These are phyloP conservation scores for Lobosporangium transversale DNA, from an alignment of 192 early-diverging fungal species.

Conservation along the genomic window DNA sequence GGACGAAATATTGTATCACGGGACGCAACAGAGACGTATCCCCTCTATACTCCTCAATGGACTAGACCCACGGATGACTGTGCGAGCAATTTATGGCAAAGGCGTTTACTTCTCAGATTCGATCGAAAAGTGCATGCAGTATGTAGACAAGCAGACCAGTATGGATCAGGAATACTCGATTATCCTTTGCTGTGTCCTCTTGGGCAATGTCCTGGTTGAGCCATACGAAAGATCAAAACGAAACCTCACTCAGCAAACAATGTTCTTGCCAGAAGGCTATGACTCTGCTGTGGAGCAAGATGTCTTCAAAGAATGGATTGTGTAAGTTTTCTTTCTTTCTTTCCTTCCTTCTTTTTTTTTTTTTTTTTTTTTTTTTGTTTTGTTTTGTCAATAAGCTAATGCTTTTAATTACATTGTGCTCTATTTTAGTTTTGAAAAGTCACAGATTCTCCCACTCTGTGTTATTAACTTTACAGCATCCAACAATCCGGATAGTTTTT, in stretches of 20 bases:
- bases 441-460: conserved; percentile 40
- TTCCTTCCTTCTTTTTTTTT: background rate
- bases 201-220: conserved; percentile 32
- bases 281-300: conserved; percentile 35
- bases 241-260: background rate
- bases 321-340: conserved; percentile 26
- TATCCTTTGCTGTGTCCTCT: conserved; percentile 32
- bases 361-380: background rate
- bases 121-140: conserved; percentile 49
- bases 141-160: conserved; percentile 22
- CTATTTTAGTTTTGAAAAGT: conserved; percentile 28
- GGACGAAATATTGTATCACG: conserved; percentile 45
- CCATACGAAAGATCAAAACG: conserved; percentile 15
- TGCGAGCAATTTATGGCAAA: conserved; percentile 40
- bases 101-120: conserved; percentile 46
- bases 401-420: background rate
- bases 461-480: conserved; percentile 43
- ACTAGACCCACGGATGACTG: conserved; percentile 34
- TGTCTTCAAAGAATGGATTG: conserved; percentile 40
- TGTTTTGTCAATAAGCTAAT: background rate
- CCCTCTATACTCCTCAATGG: conserved; percentile 35
- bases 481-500: conserved; percentile 20
- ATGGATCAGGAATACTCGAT: conserved; percentile 37
- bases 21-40: conserved; percentile 12
- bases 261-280: conserved; percentile 32